Base-by-base conservation (phyloP, 768 basidiomycete genomes). In the Pleurotus pulmonarius region DNA sequence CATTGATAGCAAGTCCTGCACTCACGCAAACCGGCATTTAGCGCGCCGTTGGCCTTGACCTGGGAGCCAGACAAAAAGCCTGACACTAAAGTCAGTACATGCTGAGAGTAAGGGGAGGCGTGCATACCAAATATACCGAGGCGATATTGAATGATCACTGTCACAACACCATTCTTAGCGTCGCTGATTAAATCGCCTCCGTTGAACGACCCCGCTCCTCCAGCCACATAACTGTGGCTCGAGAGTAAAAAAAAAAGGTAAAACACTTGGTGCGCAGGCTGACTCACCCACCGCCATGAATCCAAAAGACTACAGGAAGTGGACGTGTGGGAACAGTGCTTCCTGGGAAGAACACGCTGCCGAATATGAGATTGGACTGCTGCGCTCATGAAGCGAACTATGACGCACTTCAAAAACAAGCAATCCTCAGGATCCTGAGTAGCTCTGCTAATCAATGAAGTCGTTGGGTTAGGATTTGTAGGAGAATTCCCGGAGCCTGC, bases 11-110 rank as follows among this genome's bases (percentile, higher is more conserved):
- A 20, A 20, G 11, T 12, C 9, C 37, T 20, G 26, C 13, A 69
- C 76, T 52, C 56, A 81, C 81, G 64, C 48, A 83, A 60, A 16
- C 80, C 81, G 13, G 75, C 78, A 46, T 82, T 83, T 55, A 80
- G 60, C 2, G 59, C 72, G 5, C 81, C 81, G 7, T 66, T 66
- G 6, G 68, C 61, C 52, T 81, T 75, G 5, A 81, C 72, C 26
- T 70, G 61, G 37, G 64, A 57, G 0, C 80, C 78, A 18, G 80
- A 56, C 29, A 82, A 62, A 63, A 81, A 82, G 5, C 79, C 79
- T 44, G 13, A 0, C 29, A 11, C 8, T 11, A 3, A 11, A 34
- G 29, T 34, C 3, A 34, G 3, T 11, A 11, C 29, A 34, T 34
- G 29, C 9, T 34, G 29, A 9, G 29, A 9, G 29, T 0, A 34